Evolutionary conservation across 176 grass and related monocot genomes (phyloP).

Genomic region (Eragrostis curvula): DNA sequence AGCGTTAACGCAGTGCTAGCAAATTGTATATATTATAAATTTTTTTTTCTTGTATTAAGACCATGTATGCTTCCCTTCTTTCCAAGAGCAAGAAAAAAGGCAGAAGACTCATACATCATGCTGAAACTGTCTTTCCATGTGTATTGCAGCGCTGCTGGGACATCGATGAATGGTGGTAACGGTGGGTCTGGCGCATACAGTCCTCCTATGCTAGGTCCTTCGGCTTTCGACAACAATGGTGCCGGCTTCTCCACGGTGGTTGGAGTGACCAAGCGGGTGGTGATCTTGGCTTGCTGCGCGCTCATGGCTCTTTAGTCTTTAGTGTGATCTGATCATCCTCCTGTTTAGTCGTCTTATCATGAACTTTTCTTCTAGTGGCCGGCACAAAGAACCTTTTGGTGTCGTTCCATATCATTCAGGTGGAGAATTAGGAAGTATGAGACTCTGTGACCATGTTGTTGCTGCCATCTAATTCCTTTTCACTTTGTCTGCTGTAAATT

Average conservation of each 20-base stretch:
- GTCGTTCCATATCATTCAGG: constrained; percentile 31
- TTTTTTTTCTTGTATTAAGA: neutral
- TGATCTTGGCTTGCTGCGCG: constrained; percentile 41
- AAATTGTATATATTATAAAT: neutral
- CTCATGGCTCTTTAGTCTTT: constrained; percentile 53
- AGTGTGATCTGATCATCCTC: constrained; percentile 48
- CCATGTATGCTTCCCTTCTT: neutral
- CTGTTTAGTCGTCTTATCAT: constrained; percentile 29
- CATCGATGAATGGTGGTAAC: neutral
- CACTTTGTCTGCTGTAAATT: constrained; percentile 41
- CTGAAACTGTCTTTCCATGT: constrained; percentile 27
- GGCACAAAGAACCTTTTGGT: constrained; percentile 43
- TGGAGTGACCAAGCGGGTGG: constrained; percentile 7
- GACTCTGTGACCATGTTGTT: neutral
- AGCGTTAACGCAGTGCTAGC: neutral
- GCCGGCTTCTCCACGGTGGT: constrained; percentile 17
- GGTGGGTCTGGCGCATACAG: constrained; percentile 38
- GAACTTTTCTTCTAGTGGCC: constrained; percentile 44
- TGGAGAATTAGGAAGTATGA: constrained; percentile 14
- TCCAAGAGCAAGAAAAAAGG: neutral
- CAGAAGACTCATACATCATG: neutral
- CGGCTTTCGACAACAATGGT: constrained; percentile 48
- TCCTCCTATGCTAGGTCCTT: constrained; percentile 64
- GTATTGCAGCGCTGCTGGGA: constrained; percentile 58
- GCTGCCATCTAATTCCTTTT: constrained; percentile 20